phyloP scores from a whole-genome alignment of 2,329 filamentous ascomycete species.

The Berkeleyomyces basicola region DNA sequence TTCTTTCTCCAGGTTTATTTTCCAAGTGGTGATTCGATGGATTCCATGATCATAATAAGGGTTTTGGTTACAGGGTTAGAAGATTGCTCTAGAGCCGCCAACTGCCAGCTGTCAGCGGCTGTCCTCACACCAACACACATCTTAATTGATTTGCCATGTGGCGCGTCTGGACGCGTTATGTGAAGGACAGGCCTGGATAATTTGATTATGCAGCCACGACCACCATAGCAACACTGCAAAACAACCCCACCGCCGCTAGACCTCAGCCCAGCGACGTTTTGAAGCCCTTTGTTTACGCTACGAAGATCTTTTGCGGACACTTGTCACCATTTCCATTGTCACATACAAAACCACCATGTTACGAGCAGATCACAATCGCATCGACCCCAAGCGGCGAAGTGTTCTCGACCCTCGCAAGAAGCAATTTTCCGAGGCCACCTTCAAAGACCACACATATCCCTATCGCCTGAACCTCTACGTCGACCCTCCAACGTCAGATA shows the following conservation, averaged over 20 bases:
- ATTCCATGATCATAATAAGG: too few species aligned
- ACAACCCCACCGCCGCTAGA: background rate
- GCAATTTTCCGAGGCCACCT: slow-evolving; percentile 66
- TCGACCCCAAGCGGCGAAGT: slow-evolving; percentile 57
- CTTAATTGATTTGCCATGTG: background rate
- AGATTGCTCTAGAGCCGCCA: too few species aligned
- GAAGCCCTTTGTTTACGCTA: background rate
- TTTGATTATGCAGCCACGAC: background rate
- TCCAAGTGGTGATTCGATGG: too few species aligned
- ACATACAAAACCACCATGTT: slow-evolving; percentile 25
- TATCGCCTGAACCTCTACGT: slow-evolving; percentile 86
- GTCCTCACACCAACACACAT: background rate
- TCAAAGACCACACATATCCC: slow-evolving; percentile 63
- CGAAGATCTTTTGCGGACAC: background rate
- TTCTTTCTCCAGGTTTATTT: too few species aligned
- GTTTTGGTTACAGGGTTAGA: too few species aligned
- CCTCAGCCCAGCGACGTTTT: background rate
- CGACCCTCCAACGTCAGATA: slow-evolving; percentile 75
- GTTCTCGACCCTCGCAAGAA: slow-evolving; percentile 66
- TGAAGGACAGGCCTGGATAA: background rate
- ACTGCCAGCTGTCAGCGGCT: background rate
- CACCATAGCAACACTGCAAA: background rate
- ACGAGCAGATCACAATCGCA: slow-evolving; percentile 34
- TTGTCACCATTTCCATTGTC: background rate
- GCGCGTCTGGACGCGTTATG: background rate